These are phyloP conservation scores for Podosphaera fusca DNA, from an alignment of 2,329 filamentous ascomycete genomes.

Conservation along the genomic window DNA sequence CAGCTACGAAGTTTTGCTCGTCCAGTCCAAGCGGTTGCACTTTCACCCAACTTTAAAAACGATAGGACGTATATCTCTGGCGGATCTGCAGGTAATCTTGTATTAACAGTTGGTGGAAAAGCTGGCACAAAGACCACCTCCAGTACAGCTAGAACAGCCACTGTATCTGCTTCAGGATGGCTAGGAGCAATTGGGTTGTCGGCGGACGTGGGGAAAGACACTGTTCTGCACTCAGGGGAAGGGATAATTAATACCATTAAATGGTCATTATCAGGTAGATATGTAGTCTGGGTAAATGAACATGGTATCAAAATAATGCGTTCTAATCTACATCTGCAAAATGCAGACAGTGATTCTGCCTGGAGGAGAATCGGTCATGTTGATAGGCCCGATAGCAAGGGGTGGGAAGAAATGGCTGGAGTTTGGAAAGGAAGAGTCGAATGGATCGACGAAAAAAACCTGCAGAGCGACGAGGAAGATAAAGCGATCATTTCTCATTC, in stretches of 20 bases:
- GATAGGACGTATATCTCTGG: conserved; percentile 81
- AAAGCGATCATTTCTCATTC: conserved; percentile 20
- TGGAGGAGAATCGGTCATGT: conserved; percentile 93
- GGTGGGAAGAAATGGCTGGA: conserved; percentile 89
- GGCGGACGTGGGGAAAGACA: conserved; percentile 59
- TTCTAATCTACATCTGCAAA: conserved; percentile 60
- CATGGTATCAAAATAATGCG: conserved; percentile 97
- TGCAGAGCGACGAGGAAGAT: conserved; percentile 48
- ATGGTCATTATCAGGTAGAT: conserved; percentile 83
- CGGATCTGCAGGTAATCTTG: conserved; percentile 65
- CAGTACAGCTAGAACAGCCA: conserved; percentile 63
- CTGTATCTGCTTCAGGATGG: conserved; percentile 73
- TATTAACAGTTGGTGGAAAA: conserved; percentile 64
- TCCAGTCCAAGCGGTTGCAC: conserved; percentile 70
- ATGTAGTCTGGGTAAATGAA: conserved; percentile 88
- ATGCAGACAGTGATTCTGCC: conserved; percentile 51
- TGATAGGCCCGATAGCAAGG: conserved; percentile 61
- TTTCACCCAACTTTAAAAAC: conserved; percentile 87
- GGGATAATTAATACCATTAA: conserved; percentile 78
- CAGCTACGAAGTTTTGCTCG: conserved; percentile 80
- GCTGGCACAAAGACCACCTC: conserved; percentile 60
- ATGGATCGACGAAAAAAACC: conserved; percentile 68
- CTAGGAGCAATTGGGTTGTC: conserved; percentile 70
- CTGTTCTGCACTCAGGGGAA: conserved; percentile 73
- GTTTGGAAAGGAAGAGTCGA: conserved; percentile 85